Evolutionary conservation across 306 rosid species (phyloP).

Genomic region (Heteromeles arbutifolia): DNA sequence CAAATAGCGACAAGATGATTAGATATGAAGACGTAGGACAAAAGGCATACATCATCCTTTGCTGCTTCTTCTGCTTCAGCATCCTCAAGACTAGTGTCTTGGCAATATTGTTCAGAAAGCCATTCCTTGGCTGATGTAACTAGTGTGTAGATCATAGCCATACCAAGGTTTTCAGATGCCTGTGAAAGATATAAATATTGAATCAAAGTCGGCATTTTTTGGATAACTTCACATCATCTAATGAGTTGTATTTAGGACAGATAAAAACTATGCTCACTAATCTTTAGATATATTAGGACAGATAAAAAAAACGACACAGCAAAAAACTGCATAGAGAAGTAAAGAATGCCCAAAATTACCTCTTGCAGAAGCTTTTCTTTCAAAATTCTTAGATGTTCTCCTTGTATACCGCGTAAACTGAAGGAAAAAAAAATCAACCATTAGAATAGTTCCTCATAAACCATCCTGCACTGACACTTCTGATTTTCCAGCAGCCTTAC

Average conservation of each 20-base stretch:
- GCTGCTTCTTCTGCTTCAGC: slow-evolving; percentile 81
- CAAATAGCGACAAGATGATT: slow-evolving; percentile 4
- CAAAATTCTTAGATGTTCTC: slow-evolving; percentile 67
- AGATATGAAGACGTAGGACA: slow-evolving; percentile 11
- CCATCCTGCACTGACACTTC: neutral
- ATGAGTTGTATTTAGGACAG: neutral
- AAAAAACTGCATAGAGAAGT: neutral
- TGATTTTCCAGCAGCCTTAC: neutral
- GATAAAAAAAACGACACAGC: neutral
- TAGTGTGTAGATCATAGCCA: slow-evolving; percentile 98
- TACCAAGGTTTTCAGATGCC: slow-evolving; percentile 99
- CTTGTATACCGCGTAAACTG: slow-evolving; percentile 69
- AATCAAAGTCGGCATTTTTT: neutral
- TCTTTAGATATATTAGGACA: neutral
- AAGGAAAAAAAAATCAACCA: slow-evolving; percentile 5
- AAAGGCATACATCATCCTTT: slow-evolving; percentile 68
- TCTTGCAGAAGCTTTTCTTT: slow-evolving; percentile 82
- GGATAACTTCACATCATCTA: neutral
- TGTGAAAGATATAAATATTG: slow-evolving; percentile 21
- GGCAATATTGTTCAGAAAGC: slow-evolving; percentile 66
- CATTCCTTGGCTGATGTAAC: slow-evolving; percentile 92
- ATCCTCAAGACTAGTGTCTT: slow-evolving; percentile 44
- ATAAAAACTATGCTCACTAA: neutral
- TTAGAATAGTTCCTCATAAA: slow-evolving; percentile 16
- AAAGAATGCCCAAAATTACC: slow-evolving; percentile 36